Conservation (phyloP, 1,139 yeast species). For the Geotrichum aggregatum region DNA sequence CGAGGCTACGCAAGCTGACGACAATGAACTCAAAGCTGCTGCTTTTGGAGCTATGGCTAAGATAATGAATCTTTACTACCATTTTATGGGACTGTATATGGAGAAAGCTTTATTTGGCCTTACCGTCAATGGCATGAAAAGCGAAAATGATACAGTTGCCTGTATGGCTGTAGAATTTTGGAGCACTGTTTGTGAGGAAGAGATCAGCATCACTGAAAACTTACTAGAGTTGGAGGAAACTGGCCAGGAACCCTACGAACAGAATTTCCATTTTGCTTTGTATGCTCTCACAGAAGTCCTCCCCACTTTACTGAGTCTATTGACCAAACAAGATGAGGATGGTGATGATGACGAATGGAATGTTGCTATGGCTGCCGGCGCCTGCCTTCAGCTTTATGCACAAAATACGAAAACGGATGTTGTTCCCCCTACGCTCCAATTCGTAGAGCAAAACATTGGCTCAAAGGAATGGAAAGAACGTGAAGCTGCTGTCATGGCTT, state of each 20-base stretch:
- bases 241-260: conserved; percentile 28
- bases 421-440: conserved; percentile 75
- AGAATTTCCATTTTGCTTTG: conserved; percentile 66
- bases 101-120: conserved; percentile 91
- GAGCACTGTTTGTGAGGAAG: conserved; percentile 97
- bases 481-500: conserved; percentile 98
- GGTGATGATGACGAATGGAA: conserved; percentile 96
- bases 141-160: conserved; percentile 78
- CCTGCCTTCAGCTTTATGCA: conserved; percentile 90
- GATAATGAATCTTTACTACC: conserved; percentile 85
- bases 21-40: conserved; percentile 79
- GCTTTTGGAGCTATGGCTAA: conserved; percentile 95
- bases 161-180: conserved; percentile 99
- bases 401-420: conserved; percentile 83
- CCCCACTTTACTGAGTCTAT: conserved; percentile 74
- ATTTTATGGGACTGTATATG: conserved; percentile 90
- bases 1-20: conserved; percentile 91
- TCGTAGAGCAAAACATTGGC: conserved; percentile 70
- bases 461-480: conserved; percentile 73
- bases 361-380: conserved; percentile 98
- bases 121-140: conserved; percentile 89
- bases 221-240: conserved; percentile 52
- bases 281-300: conserved; percentile 79
- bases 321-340: conserved; percentile 87
- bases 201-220: conserved; percentile 70